Conservation (phyloP, 331 rosid species). For the Cydonia oblonga region DNA sequence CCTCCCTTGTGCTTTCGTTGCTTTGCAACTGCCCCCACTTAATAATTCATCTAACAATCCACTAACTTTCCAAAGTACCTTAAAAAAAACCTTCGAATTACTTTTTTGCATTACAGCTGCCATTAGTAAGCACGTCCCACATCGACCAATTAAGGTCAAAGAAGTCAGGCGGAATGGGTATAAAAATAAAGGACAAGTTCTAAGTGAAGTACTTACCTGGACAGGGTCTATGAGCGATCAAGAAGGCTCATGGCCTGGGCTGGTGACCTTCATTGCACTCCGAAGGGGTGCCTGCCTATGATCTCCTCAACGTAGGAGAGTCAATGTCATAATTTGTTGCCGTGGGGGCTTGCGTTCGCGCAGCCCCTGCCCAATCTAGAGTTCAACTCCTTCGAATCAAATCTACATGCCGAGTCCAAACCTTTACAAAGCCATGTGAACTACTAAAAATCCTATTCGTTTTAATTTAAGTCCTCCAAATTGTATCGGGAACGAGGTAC, state of each 20-base stretch:
- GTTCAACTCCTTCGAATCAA: rapidly evolving
- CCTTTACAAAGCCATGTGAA: neutral
- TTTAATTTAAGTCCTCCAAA: no score
- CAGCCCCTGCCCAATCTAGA: conserved; percentile 6
- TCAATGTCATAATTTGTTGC: conserved; percentile 26
- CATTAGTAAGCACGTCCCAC: conserved; percentile 20
- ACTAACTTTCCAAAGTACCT: no score
- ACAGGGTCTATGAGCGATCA: conserved; percentile 28
- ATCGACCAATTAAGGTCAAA: neutral
- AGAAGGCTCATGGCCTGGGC: conserved; percentile 16
- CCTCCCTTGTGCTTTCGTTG: no score
- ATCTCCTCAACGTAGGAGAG: conserved; percentile 27
- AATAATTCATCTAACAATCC: no score
- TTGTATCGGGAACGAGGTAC: no score
- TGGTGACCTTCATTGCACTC: conserved; percentile 24
- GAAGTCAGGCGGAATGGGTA: neutral
- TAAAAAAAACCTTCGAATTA: no score
- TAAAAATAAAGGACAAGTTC: neutral
- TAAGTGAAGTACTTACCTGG: neutral
- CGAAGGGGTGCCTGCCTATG: conserved; percentile 20
- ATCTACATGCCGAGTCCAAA: no score
- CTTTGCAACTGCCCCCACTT: no score
- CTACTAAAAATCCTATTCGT: neutral
- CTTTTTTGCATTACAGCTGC: neutral
- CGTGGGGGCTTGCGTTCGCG: conserved; percentile 33